Evolutionary conservation across 2,329 filamentous ascomycete genomes (phyloP), one percentile per base, ranked within the genome.

Genomic region (Fusarium hainanense): DNA sequence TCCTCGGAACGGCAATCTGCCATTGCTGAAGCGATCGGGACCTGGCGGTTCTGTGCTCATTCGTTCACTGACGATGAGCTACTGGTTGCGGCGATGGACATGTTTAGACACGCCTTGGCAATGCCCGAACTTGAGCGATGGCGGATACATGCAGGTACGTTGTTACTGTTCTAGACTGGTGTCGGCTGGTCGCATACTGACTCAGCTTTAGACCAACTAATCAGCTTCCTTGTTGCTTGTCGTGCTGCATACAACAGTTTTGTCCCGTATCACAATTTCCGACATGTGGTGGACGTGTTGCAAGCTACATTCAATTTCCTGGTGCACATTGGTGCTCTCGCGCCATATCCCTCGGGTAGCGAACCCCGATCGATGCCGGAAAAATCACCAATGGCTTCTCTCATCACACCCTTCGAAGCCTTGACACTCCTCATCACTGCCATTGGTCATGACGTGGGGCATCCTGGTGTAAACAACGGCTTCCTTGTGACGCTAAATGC

Each of bases 381-480:
- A 66, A 88, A 85, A 69, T 92, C 88, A 4, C 88, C 91, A 2
- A 88, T 97, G 48, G 92, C 92, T 4, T 83, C 86, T 46, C 84
- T 98, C 25, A 83, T 99, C n/a, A 87, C 88, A 50, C 94, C 95
- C 1, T 93, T 97, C 70, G 94, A 98, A 79, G 93, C 92, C 7
- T 85, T 99, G 55, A 95, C 94, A 0, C 86, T 99, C 4, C 86
- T 99, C 47, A 91, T 98, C 70, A 95, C 95, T 11, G 96, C 96
- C n/a, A 97, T 99, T 75, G 96, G 96, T 43, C 96, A 99, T 74
- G 96, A 99, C 78, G 96, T 98, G 41, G 96, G 96, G 23, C 96
- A 99, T 77, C 96, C 96, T 0, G 96, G 96, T 58, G 96, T 99
- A 75, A 99, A 98, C 82, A 99, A 99, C 78, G 94, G 95, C 30